Evolutionary conservation across 306 rosid genomes (phyloP).

Genomic region (Quercus wislizeni): DNA sequence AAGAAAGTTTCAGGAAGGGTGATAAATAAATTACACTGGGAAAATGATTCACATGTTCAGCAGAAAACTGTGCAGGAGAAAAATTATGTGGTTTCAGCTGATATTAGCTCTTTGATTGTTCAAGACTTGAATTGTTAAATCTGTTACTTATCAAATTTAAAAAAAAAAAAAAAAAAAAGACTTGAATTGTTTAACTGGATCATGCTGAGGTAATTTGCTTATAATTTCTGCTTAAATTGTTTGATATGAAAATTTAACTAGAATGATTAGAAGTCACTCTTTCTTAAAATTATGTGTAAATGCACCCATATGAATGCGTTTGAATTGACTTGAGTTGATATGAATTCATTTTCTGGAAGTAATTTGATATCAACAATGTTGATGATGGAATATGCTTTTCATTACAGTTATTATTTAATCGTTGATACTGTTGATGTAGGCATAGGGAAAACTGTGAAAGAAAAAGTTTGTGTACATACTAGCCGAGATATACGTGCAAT

Average conservation of each 20-base stretch:
- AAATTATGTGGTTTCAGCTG: neutral
- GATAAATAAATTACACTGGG: neutral
- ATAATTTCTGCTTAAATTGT: neutral
- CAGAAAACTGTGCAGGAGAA: neutral
- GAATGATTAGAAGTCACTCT: neutral
- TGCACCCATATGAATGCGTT: neutral
- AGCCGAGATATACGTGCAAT: constrained; percentile 99
- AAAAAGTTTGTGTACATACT: constrained; percentile 98
- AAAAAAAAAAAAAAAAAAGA: too few species aligned
- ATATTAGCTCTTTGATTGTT: neutral
- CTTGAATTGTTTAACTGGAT: neutral
- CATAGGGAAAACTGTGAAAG: constrained; percentile 95
- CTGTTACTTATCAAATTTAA: too few species aligned
- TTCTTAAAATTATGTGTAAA: neutral
- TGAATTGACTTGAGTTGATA: neutral
- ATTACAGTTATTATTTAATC: constrained; percentile 18
- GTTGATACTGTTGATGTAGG: constrained; percentile 54
- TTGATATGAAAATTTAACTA: neutral
- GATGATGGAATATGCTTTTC: neutral
- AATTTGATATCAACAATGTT: neutral
- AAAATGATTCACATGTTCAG: neutral
- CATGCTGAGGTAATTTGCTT: neutral
- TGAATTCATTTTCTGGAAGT: neutral
- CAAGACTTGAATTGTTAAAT: neutral
- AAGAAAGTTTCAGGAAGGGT: neutral